Evolutionary conservation across 2,329 filamentous ascomycete genomes (phyloP), one percentile per base, ranked within the genome.

Genomic region (Colletotrichum sp.): DNA sequence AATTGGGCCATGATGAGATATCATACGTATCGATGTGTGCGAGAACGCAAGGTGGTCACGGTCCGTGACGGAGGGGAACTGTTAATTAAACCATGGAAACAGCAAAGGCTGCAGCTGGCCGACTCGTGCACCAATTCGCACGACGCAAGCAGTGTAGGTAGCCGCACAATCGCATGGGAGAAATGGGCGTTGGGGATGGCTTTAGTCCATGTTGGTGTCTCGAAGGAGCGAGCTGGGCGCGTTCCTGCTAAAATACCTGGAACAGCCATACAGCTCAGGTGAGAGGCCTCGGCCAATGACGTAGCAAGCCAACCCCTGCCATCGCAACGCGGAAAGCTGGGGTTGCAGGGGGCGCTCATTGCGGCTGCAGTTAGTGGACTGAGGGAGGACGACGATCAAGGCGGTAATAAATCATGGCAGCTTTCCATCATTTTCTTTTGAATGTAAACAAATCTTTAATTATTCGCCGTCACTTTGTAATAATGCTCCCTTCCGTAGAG

Each of bases 281-380:
- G 21, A 36, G 24, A 10, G 15, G n/a, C 52, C 32, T 24, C 36
- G 71, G 21, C 74, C 74, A 76, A 73, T 76, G 74, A 76, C 74
- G 74, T 74, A 73, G 70, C 74, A 76, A 76, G 74, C 74, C 24
- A 26, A 74, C 70, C 74, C 74, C 74, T 73, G 74, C 48, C 43
- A 52, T 38, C 69, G 64, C 64, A 58, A 26, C 58, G 60, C 24
- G 64, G 74, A 30, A 74, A 74, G 73, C 48, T 73, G 64, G 64
- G 70, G 71, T 52, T 28, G n/a, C 21, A 12, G 68, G 60, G 36
- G 28, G 26, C 64, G 30, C 65, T 28, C 36, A 69, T 24, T 55
- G 63, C 52, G 55, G 36, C 70, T 73, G 69, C 58, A 57, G 64
- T 76, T 66, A 55, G 74, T 61, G 64, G 48, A 24, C 38, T 68